Evolutionary conservation across 2,329 filamentous ascomycete species (phyloP).

Genomic region (Catunica adiposa): DNA sequence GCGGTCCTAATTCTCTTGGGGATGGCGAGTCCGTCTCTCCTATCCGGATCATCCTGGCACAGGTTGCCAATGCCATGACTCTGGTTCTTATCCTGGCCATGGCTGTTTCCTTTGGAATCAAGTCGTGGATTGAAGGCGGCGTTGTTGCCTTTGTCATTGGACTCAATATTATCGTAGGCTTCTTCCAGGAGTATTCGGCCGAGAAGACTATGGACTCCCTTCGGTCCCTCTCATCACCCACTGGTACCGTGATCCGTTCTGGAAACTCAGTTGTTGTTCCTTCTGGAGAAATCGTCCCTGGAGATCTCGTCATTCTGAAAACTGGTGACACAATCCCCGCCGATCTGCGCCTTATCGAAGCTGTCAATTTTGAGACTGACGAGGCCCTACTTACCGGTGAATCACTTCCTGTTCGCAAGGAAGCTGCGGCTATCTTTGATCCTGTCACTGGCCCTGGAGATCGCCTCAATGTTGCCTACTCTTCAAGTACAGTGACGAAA

Average conservation of each 20-base stretch:
- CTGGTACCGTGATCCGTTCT: slow-evolving; percentile 24
- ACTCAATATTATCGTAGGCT: slow-evolving; percentile 35
- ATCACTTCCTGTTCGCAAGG: slow-evolving; percentile 37
- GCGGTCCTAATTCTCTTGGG: slow-evolving; percentile 42
- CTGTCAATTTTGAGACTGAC: slow-evolving; percentile 47
- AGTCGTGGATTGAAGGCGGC: slow-evolving; percentile 35
- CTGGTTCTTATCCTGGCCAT: slow-evolving; percentile 42
- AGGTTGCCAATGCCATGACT: slow-evolving; percentile 44
- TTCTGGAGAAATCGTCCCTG: slow-evolving; percentile 32
- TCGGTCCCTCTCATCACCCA: slow-evolving; percentile 22
- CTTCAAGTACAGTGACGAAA: slow-evolving; percentile 38
- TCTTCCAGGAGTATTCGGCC: slow-evolving; percentile 27
- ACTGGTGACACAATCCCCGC: slow-evolving; percentile 41
- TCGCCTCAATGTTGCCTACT: slow-evolving; percentile 40
- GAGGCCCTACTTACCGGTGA: slow-evolving; percentile 45
- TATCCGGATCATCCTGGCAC: slow-evolving; percentile 39
- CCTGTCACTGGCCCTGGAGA: slow-evolving; percentile 29
- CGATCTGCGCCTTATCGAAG: slow-evolving; percentile 36
- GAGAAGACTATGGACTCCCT: slow-evolving; percentile 28
- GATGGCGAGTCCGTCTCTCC: slow-evolving; percentile 31
- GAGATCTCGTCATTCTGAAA: slow-evolving; percentile 33
- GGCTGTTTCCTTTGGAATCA: slow-evolving; percentile 33
- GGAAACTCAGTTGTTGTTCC: slow-evolving; percentile 21
- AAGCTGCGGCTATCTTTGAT: slow-evolving; percentile 25
- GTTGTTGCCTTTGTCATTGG: slow-evolving; percentile 35